These are phyloP conservation scores for Cyanidioschyzon merolae DNA, from an alignment of 23 red algal genomes.

Conservation along the genomic window DNA sequence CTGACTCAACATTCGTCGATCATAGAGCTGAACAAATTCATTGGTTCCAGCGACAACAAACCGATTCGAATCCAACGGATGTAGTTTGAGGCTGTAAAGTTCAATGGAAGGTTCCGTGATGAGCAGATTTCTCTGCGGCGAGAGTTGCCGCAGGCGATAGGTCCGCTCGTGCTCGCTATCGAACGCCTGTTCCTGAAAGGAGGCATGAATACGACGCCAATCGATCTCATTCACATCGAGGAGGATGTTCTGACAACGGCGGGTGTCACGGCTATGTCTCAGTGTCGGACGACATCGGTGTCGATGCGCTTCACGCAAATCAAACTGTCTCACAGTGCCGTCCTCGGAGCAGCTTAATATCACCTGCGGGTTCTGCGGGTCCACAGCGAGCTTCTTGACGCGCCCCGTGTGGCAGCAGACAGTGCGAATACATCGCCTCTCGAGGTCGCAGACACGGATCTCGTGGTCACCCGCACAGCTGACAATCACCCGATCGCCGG, in stretches of 20 bases:
- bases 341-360: slow-evolving; percentile 20
- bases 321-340: slow-evolving; percentile 26
- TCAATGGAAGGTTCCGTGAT: slow-evolving; percentile 5
- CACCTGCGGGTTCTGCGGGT: slow-evolving; percentile 4
- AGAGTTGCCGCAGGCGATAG: background rate
- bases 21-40: slow-evolving; percentile 14
- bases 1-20: slow-evolving; percentile 13
- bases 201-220: background rate
- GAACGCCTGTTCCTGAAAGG: background rate
- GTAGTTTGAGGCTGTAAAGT: slow-evolving; percentile 21
- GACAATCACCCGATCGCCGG: slow-evolving; percentile 10
- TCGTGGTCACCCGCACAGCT: slow-evolving; percentile 24
- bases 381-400: slow-evolving; percentile 28
- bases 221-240: background rate
- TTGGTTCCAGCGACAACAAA: slow-evolving; percentile 23
- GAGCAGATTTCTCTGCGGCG: background rate
- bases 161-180: background rate
- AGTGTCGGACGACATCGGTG: background rate
- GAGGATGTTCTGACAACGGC: background rate
- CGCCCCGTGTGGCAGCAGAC: slow-evolving; percentile 25
- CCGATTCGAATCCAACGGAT: slow-evolving; percentile 15
- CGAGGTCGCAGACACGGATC: slow-evolving; percentile 19
- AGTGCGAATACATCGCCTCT: background rate
- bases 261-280: background rate
- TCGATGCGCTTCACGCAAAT: slow-evolving; percentile 6